phyloP scores from a whole-genome alignment of 139 green algal genomes.

The Coelastrella sp. region DNA sequence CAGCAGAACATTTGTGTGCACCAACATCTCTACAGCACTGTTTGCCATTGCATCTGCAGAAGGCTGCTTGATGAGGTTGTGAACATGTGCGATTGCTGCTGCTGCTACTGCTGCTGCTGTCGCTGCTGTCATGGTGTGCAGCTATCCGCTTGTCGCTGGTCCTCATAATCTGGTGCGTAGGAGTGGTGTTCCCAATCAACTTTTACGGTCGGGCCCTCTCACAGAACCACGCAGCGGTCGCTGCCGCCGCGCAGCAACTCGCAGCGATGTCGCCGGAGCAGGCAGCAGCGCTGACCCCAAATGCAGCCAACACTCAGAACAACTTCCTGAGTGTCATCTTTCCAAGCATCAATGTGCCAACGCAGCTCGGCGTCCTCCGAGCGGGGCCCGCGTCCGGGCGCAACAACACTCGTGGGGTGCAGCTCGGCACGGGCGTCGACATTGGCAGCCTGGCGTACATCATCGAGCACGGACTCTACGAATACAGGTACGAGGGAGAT shows the following conservation, averaged over 20 bases:
- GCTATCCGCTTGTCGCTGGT: constrained; percentile 3
- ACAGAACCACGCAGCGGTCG: neutral
- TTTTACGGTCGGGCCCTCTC: constrained; percentile 44
- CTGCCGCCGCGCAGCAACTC: neutral
- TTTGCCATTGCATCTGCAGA: too few species aligned
- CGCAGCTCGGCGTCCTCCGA: neutral
- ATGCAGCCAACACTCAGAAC: neutral
- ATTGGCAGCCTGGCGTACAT: constrained; percentile 10
- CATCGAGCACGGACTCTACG: neutral
- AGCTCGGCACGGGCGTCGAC: constrained; percentile 1
- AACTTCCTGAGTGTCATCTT: neutral
- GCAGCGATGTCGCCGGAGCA: neutral
- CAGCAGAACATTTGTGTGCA: too few species aligned
- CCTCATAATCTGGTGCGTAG: constrained; percentile 49
- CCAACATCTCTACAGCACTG: too few species aligned
- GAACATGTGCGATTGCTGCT: neutral
- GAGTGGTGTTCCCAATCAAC: constrained; percentile 69
- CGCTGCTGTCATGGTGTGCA: neutral
- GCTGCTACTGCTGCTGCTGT: neutral
- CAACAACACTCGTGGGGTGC: neutral
- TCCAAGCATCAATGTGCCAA: neutral
- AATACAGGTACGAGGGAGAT: neutral
- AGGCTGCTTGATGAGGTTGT: neutral
- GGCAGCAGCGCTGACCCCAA: neutral
- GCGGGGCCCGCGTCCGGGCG: neutral